Base-by-base conservation (phyloP, 2,329 filamentous ascomycete species). In the Botrytis hyacinthi region DNA sequence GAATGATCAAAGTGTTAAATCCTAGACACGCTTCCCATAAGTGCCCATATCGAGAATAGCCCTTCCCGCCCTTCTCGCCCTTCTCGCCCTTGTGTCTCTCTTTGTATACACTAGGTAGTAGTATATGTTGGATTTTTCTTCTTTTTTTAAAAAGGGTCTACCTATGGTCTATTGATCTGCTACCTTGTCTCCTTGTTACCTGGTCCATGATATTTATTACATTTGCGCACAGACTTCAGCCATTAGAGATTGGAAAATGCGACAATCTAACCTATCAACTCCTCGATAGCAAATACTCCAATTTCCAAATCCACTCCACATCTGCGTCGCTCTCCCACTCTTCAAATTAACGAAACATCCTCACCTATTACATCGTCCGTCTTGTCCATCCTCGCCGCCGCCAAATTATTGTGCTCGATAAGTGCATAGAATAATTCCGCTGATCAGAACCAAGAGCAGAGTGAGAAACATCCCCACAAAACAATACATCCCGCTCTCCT, bases 341-440 rank as follows among this genome's bases (percentile, higher is more conserved):
- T 68, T 68, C 66, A 22, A 68, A 61, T 61, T 29, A n/a, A 65
- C 29, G 29, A 46, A 14, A 51, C 35, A 54, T 67, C 16, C 35
- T 57, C 65, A 68, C 66, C 35, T 42, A 32, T 57, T 26, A 57
- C 42, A 69, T 69, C n/a, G 48, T 69, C 48, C 66, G 54, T 32
- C 66, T 14, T 42, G 35, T 32, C 7, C 48, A 69, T 69, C 66
- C 66, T 69, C 66, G 51, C n/a, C 48, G 48, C 48, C 66, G 66
- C 48, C 66, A 37, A 9, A 42, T 68, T 14, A 22, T 57, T 42
- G 65, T 42, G 7, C 65, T 68, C 48, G 35, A 68, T 22, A 65
- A 68, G 35, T 68, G 48, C 46, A 68, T 68, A 22, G 35, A 44
- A 44, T 42, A 42, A 69, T 44, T 42, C 26, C 66, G 66, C 66